A percentile compares a stretch with the other conserved stretches of the same genome.
Conservation (phyloP, 2,329 filamentous ascomycete species). For the Botrytis porri region DNA sequence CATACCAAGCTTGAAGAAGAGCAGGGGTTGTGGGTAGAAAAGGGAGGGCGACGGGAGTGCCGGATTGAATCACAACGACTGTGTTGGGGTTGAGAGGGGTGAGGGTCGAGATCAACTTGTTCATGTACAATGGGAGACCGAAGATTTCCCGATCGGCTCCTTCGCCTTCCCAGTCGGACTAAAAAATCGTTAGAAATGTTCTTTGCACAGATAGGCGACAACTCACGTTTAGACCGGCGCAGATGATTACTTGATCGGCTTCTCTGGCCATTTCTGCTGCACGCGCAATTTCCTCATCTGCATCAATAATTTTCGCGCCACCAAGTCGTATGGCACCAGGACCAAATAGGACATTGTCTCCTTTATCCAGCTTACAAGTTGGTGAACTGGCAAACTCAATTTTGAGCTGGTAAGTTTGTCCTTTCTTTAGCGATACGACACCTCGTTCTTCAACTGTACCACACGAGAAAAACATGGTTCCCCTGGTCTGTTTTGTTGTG, state of each 20-base stretch:
- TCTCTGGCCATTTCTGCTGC: slow-evolving; percentile 64
- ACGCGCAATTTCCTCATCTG: slow-evolving; percentile 57
- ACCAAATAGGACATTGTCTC: slow-evolving; percentile 50
- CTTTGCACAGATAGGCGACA: slow-evolving; percentile 46
- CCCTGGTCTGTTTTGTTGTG: slow-evolving; percentile 38
- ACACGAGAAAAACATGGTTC: slow-evolving; percentile 42
- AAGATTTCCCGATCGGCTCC: slow-evolving; percentile 33
- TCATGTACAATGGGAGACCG: slow-evolving; percentile 32
- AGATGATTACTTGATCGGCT: slow-evolving; percentile 73
- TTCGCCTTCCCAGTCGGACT: slow-evolving; percentile 44
- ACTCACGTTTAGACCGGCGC: slow-evolving; percentile 65
- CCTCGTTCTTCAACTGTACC: slow-evolving; percentile 39
- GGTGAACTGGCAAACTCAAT: slow-evolving; percentile 53
- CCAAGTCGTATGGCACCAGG: slow-evolving; percentile 62
- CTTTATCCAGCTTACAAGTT: slow-evolving; percentile 53
- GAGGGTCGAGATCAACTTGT: slow-evolving; percentile 48
- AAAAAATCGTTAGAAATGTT: slow-evolving; percentile 45
- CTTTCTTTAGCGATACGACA: slow-evolving; percentile 32
- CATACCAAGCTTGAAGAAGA: slow-evolving; percentile 77
- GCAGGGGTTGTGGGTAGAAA: slow-evolving; percentile 56
- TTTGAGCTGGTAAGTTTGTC: slow-evolving; percentile 36
- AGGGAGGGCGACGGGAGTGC: slow-evolving; percentile 71
- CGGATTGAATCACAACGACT: slow-evolving; percentile 73
- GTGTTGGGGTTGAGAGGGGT: slow-evolving; percentile 59
- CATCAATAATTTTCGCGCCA: slow-evolving; percentile 54